Percentiles rank a stretch among this genome's conserved stretches.
These are phyloP conservation scores for Mucor sp. DNA, from an alignment of 371 early-diverging fungal genomes.

Conservation along the genomic window DNA sequence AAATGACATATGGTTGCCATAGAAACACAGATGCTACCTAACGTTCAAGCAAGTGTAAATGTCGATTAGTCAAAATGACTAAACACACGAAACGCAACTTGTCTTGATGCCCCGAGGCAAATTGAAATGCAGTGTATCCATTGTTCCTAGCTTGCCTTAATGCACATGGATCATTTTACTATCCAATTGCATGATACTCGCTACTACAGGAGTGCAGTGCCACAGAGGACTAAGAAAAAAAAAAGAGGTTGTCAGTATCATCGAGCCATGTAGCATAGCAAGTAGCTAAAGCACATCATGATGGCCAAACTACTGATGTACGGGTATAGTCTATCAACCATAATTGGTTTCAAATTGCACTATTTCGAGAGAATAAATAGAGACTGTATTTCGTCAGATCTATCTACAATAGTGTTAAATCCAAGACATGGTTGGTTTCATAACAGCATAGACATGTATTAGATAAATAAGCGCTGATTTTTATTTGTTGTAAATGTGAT, in stretches of 20 bases:
- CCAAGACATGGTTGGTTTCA: not conserved
- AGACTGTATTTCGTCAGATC: not conserved
- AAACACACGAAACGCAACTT: not conserved
- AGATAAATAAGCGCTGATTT: not conserved
- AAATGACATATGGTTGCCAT: not conserved
- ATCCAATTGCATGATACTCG: too few species aligned
- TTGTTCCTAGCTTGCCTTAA: not conserved
- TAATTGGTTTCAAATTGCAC: not conserved
- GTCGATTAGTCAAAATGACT: not conserved
- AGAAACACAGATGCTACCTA: not conserved
- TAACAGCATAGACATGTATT: not conserved
- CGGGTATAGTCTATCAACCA: not conserved
- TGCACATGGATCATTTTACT: not conserved
- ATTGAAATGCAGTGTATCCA: not conserved
- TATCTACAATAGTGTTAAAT: not conserved
- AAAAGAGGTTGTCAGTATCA: not conserved
- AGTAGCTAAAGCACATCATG: not conserved
- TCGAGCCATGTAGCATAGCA: not conserved
- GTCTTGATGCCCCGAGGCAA: not conserved
- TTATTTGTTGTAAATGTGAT: not conserved
- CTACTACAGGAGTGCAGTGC: too few species aligned
- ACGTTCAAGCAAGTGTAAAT: too few species aligned
- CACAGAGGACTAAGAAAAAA: too few species aligned
- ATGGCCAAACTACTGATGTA: not conserved
- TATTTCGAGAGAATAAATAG: not conserved